Conservation (phyloP, 2,329 filamentous ascomycete genomes). For the Didymella arachidicola region DNA sequence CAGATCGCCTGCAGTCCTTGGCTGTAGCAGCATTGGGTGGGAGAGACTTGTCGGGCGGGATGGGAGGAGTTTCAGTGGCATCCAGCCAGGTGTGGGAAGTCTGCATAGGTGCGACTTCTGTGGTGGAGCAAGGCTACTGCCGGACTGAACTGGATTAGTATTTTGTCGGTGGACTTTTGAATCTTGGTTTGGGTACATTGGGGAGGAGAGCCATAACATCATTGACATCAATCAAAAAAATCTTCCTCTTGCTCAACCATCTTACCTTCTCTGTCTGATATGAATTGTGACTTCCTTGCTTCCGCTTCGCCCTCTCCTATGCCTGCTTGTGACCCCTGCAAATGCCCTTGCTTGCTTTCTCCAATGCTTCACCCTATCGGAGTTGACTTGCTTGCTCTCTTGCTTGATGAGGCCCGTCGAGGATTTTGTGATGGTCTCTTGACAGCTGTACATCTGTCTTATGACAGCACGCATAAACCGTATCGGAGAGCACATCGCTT, state of each 20-base stretch:
- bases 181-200: not conserved
- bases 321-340: not conserved
- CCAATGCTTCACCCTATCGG: not conserved
- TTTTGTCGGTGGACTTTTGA: not conserved
- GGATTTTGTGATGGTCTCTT: not conserved
- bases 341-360: not conserved
- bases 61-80: constrained; percentile 11
- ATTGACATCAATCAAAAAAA: not conserved
- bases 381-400: not conserved
- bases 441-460: not conserved
- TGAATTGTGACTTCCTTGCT: not conserved
- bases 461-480: not conserved
- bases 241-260: constrained; percentile 2
- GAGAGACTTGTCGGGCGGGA: constrained; percentile 8
- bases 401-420: not conserved
- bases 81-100: constrained; percentile 11
- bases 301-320: not conserved
- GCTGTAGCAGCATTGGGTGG: constrained; percentile 15
- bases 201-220: not conserved
- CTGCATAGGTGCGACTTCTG: constrained; percentile 2
- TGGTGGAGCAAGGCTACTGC: constrained; percentile 5
- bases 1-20: constrained; percentile 16
- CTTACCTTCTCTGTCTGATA: not conserved
- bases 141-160: not conserved
- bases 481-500: not conserved